Evolutionary conservation across 257 asterid genomes (phyloP), one percentile per base, ranked within the genome.

Genomic region (Datura wrightii): DNA sequence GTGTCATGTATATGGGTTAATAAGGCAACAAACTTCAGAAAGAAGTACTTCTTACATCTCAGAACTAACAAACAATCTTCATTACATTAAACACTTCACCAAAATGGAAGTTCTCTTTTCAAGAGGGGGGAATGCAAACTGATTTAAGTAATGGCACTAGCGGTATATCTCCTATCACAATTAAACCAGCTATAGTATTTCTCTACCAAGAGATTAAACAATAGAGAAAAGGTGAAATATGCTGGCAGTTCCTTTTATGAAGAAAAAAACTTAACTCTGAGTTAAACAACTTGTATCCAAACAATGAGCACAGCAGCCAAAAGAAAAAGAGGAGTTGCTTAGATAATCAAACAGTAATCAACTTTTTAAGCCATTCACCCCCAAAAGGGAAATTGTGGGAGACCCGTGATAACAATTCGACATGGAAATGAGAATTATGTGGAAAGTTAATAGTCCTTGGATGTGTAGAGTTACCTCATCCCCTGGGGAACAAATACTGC

Each of bases 401-500:
- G 46, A 46, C 34, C 31, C 42, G 3, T 13, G 1, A 48, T 18
- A 34, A 34, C 16, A 59, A 58, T 48, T 36, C 11, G 11, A 11
- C 44, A 3, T 56, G 65, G 71, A 74, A 48, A 62, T 62, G 69
- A 78, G 6, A 62, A 39, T 48, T 76, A 84, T 19, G 50, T 60
- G 53, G 55, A 39, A 83, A 53, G 41, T 71, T 50, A n/a, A 15
- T 50, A 41, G 16, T 7, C 82, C 50, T 59, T 70, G 50, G 42
- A 67, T 34, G 63, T 72, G 18, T 60, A 44, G 41, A 65, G 54
- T 74, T 89, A 93, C 99, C 98, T 96, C 98, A 79, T 96, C 99
- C 85, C 98, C 98, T 7, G 98, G 98, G n/a, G 99, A 92, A 85
- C 99, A 97, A 59, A 95, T 84, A 97, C 92, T 59, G 98, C 99